Evolutionary conservation across 768 basidiomycete species (phyloP), one percentile per base, ranked within the genome.

Genomic region (Albatrellus ellisii): DNA sequence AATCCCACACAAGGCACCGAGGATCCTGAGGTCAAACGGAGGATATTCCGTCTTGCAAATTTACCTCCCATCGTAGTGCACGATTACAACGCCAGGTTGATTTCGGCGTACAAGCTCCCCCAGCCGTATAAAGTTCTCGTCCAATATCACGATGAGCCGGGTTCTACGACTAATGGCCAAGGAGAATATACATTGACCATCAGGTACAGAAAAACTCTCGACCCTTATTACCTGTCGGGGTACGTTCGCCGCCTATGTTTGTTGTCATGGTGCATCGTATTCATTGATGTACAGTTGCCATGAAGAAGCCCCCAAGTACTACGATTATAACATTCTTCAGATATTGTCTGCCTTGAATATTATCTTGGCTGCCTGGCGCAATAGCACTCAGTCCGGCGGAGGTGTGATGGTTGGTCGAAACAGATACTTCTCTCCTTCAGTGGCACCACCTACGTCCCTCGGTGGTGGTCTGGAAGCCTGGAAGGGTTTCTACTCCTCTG

Each of bases 381-480:
- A 59, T n/a, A 59, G 66, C 33, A 46, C 52, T 21, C 42, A 47
- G 24, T 14, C 38, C n/a, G 63, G 64, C 26, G 65, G 61, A 10
- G 73, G 73, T 17, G 56, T 72, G 35, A 62, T 65, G 57, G 68
- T 73, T 7, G 72, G 73, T 20, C 56, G 63, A 42, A 73, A 73
- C 52, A 62, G 69, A 21, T 73, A 63, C 52, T 75, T 75, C 62
- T 73, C 72, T 55, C 60, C 54, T 24, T 57, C 61, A 29, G 51
- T 26, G 21, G 45, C 46, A 25, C 54, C 50, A 4, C 49, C 60
- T 2, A 28, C 35, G 10, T 17, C 43, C 4, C 55, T 75, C 24
- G 66, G 68, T 10, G 68, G 67, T 20, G 79, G 78, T n/a, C 73
- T 66, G 44, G 69, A 66, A 52, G 77, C 56, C 47, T 84, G 58